Conservation (phyloP, 202 grass and related monocot genomes). For the Brachypodium distachyon region DNA sequence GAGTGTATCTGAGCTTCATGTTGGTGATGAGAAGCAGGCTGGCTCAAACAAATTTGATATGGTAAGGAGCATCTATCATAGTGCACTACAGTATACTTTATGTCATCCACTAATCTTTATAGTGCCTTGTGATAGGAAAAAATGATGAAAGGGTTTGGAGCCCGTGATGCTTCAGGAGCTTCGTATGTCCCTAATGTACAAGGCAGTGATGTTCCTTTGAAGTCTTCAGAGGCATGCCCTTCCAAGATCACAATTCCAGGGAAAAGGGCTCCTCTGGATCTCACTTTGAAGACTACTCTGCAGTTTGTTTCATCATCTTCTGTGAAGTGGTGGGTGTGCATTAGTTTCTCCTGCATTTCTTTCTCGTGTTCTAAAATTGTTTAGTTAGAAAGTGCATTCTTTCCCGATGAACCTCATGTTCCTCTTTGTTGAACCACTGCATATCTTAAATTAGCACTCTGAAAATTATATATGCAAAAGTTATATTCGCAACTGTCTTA, state of each 20-base stretch:
- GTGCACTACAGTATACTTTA: neutral
- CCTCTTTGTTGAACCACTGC: neutral
- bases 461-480: conserved; percentile 9
- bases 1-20: conserved; percentile 77
- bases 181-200: conserved; percentile 11
- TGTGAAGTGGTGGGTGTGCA: conserved; percentile 69
- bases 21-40: conserved; percentile 50
- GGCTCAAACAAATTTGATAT: conserved; percentile 63
- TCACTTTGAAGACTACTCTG: conserved; percentile 78
- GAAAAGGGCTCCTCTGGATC: conserved; percentile 65
- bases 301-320: conserved; percentile 77
- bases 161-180: conserved; percentile 18
- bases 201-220: conserved; percentile 11
- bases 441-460: neutral
- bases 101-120: neutral
- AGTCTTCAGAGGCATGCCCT: conserved; percentile 26
- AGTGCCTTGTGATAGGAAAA: conserved; percentile 54
- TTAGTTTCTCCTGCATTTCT: neutral
- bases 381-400: neutral
- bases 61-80: conserved; percentile 38
- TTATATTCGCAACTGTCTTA: too few relatives aligned
- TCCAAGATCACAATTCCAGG: conserved; percentile 66
- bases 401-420: neutral
- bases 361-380: neutral
- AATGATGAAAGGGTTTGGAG: conserved; percentile 73